phyloP scores from a whole-genome alignment of 2,329 filamentous ascomycete genomes.

The Ceratocystiopsis sp. region DNA sequence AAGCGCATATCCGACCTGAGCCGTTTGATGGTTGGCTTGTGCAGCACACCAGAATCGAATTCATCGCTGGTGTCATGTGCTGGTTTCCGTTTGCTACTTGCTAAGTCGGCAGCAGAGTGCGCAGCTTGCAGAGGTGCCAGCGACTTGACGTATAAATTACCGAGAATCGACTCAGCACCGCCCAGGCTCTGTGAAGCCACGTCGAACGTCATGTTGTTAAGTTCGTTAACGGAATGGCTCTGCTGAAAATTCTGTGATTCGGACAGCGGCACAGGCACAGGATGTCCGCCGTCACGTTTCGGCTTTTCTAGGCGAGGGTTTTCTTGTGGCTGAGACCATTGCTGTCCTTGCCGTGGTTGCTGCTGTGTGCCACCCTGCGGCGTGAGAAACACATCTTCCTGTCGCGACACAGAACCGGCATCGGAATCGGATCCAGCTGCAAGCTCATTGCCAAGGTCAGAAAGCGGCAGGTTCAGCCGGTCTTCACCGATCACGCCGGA shows the following conservation, averaged over 20 bases:
- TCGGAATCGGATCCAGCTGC: slow-evolving; percentile 18
- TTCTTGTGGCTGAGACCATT: slow-evolving; percentile 10
- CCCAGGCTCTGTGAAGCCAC: slow-evolving; percentile 38
- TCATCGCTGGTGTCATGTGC: slow-evolving; percentile 34
- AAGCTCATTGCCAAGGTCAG: slow-evolving; percentile 6
- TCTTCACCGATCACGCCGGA: slow-evolving; percentile 32
- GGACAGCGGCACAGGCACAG: slow-evolving; percentile 11
- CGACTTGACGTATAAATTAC: slow-evolving; percentile 27
- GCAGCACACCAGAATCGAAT: slow-evolving; percentile 17
- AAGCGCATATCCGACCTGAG: slow-evolving; percentile 29
- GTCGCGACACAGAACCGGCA: slow-evolving; percentile 27
- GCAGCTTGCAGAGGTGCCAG: slow-evolving; percentile 9
- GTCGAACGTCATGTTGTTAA: slow-evolving; percentile 34
- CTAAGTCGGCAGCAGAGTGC: slow-evolving; percentile 17
- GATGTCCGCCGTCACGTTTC: slow-evolving; percentile 4
- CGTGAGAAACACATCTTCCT: slow-evolving; percentile 13
- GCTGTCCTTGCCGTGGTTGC: not conserved
- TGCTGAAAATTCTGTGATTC: slow-evolving; percentile 6
- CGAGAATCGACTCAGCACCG: slow-evolving; percentile 28
- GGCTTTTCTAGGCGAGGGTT: slow-evolving; percentile 9
- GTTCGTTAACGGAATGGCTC: slow-evolving; percentile 28
- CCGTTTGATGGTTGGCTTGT: slow-evolving; percentile 36
- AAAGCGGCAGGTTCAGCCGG: slow-evolving; percentile 29
- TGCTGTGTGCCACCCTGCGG: slow-evolving; percentile 3
- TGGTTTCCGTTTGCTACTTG: slow-evolving; percentile 39